Evolutionary conservation across 345 rosid species (phyloP), one percentile per base, ranked within the genome.

Genomic region (Cardamine chenopodiifolia): DNA sequence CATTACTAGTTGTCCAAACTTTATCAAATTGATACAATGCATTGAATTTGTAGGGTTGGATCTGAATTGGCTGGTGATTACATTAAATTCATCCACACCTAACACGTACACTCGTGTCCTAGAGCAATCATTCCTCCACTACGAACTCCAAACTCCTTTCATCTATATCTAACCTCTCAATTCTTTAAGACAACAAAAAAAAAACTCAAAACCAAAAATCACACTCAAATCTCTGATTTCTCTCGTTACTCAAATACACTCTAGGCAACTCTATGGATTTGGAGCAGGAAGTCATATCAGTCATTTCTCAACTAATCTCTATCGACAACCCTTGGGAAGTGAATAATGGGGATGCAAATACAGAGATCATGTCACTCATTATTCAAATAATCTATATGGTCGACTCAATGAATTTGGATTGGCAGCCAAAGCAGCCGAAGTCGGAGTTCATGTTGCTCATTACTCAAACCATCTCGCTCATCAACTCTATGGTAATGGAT

Each of bases 281-380:
- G 1, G 61, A 56, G 37, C 6, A 15, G 3, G 39, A 56, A 13
- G 3, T 56, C 20, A 29, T 56, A 29, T 29, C 22, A 29, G 13
- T 28, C 61, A 56, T 56, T 56, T 29, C 39, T 29, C 13, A 56
- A 56, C 4, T 56, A 8, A 29, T 56, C 0, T 56, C 39, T 7
- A 55, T 28, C 1, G 37, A 55, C 0, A 11, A 55, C 7, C 37
- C 61, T 55, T 55, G 61, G 61, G 39, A 28, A 55, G 61, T 29
- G 37, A 34, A n/a, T 55, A 55, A 55, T 55, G 37, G 61, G 12
- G 61, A 28, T 55, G 61, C 39, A 3, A n/a, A 56, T n/a, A 29
- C 7, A 14, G 22, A 7, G 39, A 56, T 56, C 39, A 56, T 9
- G 10, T 22, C 39, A 56, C 1, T 12, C 22, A 29, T n/a, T n/a